Base-by-base conservation (phyloP, 306 rosid genomes). In the Prunus padus region DNA sequence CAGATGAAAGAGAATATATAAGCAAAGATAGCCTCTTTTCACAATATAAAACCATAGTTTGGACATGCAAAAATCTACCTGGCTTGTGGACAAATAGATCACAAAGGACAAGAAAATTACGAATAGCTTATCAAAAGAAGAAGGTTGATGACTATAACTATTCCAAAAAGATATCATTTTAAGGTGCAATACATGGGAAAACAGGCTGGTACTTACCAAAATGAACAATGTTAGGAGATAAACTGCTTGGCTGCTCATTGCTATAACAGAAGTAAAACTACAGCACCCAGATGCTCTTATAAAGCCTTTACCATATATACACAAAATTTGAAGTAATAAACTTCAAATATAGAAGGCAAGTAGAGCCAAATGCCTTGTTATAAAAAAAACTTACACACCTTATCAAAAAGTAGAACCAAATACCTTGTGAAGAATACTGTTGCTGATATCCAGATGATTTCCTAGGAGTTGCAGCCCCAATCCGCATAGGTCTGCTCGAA, bases 391-490 rank as follows among this genome's bases (percentile, higher is more conserved):
- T 4, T 4, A 59, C 23, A 59, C 64, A 26, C 64, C 65, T 62
- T 30, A 62, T 62, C 42, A 28, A 62, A 62, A 28, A 28, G 23
- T 31, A 61, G 56, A 71, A 82, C 76, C 57, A 72, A 46, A 45
- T 75, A 89, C 97, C 97, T 82, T 82, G 90, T 30, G 84, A 76
- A 54, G 74, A 72, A 67, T 37, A 72, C 56, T 79, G 87, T 67
- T 89, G 94, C 65, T 89, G 97, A 83, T 88, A 89, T 79, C 91
- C 97, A 75, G 96, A 88, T 14, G 98, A 91, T 82, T 93, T 93
- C 84, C 98, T 83, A 4, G 98, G 98, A 71, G 98, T 93, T 62
- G 98, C 98, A 65, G 96, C 97, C 67, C 97, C 98, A 56, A 93
- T 86, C 37, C 98, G 93, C 98, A 93, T 93, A 31, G 97, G 89